Percentiles rank a stretch among this genome's conserved stretches.
Evolutionary conservation across 306 rosid genomes (phyloP).

Genomic region (Gastrolobium villosum): DNA sequence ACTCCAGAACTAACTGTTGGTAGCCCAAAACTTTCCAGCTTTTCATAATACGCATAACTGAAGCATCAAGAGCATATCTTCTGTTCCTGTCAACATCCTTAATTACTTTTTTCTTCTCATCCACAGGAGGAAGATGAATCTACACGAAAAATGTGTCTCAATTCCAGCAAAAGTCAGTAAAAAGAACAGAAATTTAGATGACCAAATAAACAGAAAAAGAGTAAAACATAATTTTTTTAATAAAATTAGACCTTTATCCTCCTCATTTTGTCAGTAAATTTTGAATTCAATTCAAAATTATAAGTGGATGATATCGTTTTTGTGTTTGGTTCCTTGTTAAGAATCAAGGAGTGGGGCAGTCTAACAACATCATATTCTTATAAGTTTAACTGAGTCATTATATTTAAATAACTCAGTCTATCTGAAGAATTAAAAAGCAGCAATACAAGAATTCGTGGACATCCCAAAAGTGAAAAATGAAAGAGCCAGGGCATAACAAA

Average conservation of each 20-base stretch:
- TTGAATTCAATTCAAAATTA: constrained; percentile 81
- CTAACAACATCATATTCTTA: constrained; percentile 85
- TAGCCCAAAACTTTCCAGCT: constrained; percentile 85
- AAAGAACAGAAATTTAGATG: constrained; percentile 24
- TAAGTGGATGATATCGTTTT: constrained; percentile 70
- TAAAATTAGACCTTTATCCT: constrained; percentile 78
- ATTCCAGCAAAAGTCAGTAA: constrained; percentile 12
- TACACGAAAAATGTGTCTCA: constrained; percentile 40
- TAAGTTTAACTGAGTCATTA: constrained; percentile 85
- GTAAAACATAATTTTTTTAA: constrained; percentile 5
- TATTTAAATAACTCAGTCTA: constrained; percentile 81
- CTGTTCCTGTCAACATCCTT: constrained; percentile 96
- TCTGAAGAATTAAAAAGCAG: constrained; percentile 90
- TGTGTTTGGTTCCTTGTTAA: constrained; percentile 82
- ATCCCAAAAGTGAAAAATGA: constrained; percentile 37
- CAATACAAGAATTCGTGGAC: constrained; percentile 38
- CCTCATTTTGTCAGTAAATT: constrained; percentile 94
- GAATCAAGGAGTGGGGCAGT: constrained; percentile 89
- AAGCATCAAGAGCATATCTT: constrained; percentile 95
- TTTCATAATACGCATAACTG: constrained; percentile 96
- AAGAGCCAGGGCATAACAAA: constrained; percentile 2
- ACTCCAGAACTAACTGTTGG: constrained; percentile 88
- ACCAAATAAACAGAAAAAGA: not conserved
- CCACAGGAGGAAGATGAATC: constrained; percentile 98
- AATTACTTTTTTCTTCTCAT: constrained; percentile 90